phyloP scores from a whole-genome alignment of 2,329 filamentous ascomycete species.

The Mariannaea elegans region DNA sequence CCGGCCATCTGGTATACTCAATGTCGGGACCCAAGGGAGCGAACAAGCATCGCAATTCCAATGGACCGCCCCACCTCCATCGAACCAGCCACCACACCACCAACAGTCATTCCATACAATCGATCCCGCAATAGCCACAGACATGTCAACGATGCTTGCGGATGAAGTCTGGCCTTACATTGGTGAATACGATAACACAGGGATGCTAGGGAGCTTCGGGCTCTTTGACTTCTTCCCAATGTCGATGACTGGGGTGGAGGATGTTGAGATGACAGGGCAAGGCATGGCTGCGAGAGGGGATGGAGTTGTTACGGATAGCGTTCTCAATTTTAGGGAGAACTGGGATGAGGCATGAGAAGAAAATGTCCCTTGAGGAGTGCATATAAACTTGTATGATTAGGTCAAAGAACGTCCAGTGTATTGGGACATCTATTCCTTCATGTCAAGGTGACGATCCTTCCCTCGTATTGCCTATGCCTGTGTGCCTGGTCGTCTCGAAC shows the following conservation, averaged over 20 bases:
- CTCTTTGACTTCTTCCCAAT: constrained; percentile 10
- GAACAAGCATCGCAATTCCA: background rate
- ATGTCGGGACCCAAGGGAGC: background rate
- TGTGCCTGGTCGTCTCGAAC: too few species aligned
- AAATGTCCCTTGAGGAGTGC: background rate
- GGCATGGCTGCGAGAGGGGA: constrained; percentile 9
- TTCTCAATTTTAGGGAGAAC: constrained; percentile 25
- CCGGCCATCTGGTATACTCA: background rate
- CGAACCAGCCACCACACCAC: background rate
- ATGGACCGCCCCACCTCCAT: background rate
- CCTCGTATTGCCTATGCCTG: too few species aligned
- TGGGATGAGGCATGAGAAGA: constrained; percentile 9
- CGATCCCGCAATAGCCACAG: background rate
- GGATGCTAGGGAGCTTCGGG: constrained; percentile 11
- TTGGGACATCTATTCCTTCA: too few species aligned
- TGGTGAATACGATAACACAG: constrained; percentile 6
- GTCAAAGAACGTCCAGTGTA: too few species aligned
- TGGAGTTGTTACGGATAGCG: constrained; percentile 22
- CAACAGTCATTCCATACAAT: constrained; percentile 1
- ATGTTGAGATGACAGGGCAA: constrained; percentile 7
- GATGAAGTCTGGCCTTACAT: constrained; percentile 10
- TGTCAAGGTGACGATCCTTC: too few species aligned
- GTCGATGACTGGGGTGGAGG: constrained; percentile 4
- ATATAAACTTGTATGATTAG: background rate
- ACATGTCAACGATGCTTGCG: constrained; percentile 7